Percentiles rank a stretch among this genome's conserved stretches.
Conservation (phyloP, 2,329 filamentous ascomycete species). For the Xylaria arbuscula region DNA sequence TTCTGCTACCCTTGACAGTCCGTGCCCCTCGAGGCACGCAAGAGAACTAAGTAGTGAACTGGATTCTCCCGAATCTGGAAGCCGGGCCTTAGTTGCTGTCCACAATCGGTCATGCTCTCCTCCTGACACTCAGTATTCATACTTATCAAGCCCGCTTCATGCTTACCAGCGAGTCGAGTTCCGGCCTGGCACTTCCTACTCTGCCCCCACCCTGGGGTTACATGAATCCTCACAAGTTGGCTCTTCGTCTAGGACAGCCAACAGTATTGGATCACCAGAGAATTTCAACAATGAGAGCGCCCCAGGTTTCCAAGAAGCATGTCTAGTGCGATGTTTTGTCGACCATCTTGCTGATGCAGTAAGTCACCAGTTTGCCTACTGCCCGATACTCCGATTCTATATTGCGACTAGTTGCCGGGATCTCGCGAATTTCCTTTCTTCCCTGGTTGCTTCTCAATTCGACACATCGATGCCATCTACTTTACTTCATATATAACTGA, state of each 20-base stretch:
- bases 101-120: neutral
- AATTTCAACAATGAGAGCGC: neutral
- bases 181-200: neutral
- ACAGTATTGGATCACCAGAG: neutral
- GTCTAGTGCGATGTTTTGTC: slow-evolving; percentile 9
- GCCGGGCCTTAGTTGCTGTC: neutral
- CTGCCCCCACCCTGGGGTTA: neutral
- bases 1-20: neutral
- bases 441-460: too few relatives aligned
- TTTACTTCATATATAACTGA: neutral
- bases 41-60: neutral
- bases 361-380: neutral
- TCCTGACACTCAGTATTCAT: neutral
- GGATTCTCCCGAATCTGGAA: neutral
- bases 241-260: neutral
- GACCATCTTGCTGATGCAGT: slow-evolving; percentile 17
- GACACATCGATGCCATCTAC: neutral
- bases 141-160: neutral
- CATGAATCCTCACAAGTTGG: neutral
- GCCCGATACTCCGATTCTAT: neutral
- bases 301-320: slow-evolving; percentile 14
- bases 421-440: too few relatives aligned
- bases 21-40: neutral
- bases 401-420: neutral
- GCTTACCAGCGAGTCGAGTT: neutral